Conservation (phyloP, 139 green algal genomes). For the Volvox reticuliferus region DNA sequence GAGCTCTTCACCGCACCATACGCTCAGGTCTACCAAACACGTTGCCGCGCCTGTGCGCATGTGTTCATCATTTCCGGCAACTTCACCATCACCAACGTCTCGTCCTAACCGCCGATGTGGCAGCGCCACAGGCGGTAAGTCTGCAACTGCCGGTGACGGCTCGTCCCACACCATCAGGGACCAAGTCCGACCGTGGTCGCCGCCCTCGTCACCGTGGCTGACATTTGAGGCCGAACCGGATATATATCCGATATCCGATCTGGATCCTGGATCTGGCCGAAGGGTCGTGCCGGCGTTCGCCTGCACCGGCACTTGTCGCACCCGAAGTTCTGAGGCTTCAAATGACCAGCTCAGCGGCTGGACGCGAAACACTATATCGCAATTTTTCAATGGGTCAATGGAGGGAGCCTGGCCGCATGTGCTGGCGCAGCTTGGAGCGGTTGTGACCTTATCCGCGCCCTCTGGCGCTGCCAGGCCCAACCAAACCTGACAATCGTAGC, state of each 20-base stretch:
- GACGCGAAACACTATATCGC: background rate
- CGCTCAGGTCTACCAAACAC: conserved; percentile 15
- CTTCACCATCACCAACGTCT: background rate
- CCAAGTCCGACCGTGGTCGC: background rate
- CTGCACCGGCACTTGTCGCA: background rate
- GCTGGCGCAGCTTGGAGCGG: background rate
- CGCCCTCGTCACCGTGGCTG: no score
- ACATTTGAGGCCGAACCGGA: background rate
- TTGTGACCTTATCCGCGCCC: background rate
- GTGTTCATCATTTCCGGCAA: background rate
- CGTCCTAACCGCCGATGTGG: background rate
- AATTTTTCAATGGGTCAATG: background rate
- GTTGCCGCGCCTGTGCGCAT: background rate
- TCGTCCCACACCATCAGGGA: background rate
- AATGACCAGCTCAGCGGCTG: background rate
- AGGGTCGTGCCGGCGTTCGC: background rate
- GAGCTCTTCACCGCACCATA: conserved; percentile 21
- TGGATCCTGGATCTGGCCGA: background rate
- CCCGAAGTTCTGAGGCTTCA: background rate
- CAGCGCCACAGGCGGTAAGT: background rate
- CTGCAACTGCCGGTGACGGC: background rate
- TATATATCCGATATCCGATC: background rate
- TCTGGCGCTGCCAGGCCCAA: background rate
- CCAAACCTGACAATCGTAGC: conserved; percentile 4
- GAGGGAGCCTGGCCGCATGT: background rate